These are phyloP conservation scores for Mimosa pudica DNA, from an alignment of 306 rosid species.

Conservation along the genomic window DNA sequence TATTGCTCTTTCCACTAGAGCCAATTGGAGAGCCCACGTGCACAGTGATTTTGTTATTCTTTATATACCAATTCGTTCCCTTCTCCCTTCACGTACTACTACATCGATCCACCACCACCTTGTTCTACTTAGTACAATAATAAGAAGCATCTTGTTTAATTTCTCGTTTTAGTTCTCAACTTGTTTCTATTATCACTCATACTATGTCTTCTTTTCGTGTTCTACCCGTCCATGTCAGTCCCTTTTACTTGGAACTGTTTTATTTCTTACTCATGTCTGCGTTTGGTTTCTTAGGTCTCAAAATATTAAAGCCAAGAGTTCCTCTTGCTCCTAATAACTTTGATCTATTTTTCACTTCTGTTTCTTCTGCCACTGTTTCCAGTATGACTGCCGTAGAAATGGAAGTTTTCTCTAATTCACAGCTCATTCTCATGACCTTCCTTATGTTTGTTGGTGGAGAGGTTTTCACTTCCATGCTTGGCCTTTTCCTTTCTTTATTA, in stretches of 20 bases:
- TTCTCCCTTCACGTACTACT: background rate
- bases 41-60: background rate
- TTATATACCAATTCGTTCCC: background rate
- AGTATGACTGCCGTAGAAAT: constrained; percentile 74
- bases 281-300: constrained; percentile 58
- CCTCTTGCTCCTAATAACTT: constrained; percentile 20
- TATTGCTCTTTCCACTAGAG: background rate
- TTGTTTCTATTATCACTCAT: background rate
- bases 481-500: constrained; percentile 32
- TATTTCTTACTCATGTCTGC: constrained; percentile 49
- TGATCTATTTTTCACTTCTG: constrained; percentile 71
- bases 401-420: constrained; percentile 56
- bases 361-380: constrained; percentile 70
- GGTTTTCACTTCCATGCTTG: constrained; percentile 59
- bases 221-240: too few relatives aligned
- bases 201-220: background rate
- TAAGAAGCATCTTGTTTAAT: background rate
- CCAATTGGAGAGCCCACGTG: background rate
- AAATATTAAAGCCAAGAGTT: constrained; percentile 42
- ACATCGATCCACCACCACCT: background rate
- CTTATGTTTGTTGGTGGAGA: constrained; percentile 76
- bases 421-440: constrained; percentile 51
- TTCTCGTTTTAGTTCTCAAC: background rate
- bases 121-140: background rate
- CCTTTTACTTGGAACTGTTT: constrained; percentile 40